These are phyloP conservation scores for Cladosporium velox DNA, from an alignment of 2,329 filamentous ascomycete species.

Conservation along the genomic window DNA sequence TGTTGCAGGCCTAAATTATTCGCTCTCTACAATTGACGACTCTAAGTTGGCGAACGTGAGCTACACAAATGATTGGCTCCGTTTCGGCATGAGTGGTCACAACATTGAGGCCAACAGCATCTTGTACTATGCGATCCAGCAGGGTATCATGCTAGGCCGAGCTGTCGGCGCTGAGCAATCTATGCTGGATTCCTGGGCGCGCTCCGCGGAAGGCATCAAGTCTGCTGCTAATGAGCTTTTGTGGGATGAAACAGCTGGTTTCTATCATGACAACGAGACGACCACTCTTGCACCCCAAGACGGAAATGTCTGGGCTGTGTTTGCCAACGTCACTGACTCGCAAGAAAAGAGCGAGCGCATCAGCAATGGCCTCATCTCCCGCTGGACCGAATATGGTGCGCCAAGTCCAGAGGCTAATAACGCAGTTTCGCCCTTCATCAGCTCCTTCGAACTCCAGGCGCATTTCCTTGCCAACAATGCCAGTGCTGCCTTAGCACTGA, in stretches of 20 bases:
- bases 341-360: slow-evolving; percentile 34
- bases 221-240: slow-evolving; percentile 41
- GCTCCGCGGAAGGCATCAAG: slow-evolving; percentile 45
- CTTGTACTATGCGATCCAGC: slow-evolving; percentile 54
- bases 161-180: slow-evolving; percentile 48
- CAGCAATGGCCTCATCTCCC: slow-evolving; percentile 41
- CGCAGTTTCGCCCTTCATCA: slow-evolving; percentile 47
- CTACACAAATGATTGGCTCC: slow-evolving; percentile 47
- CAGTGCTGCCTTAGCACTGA: slow-evolving; percentile 46
- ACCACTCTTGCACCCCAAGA: slow-evolving; percentile 56
- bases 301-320: slow-evolving; percentile 47
- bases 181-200: slow-evolving; percentile 46
- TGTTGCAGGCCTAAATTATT: slow-evolving; percentile 47
- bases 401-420: slow-evolving; percentile 45
- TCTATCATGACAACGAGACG: slow-evolving; percentile 44
- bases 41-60: slow-evolving; percentile 50
- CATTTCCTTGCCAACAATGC: slow-evolving; percentile 45
- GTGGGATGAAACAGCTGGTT: slow-evolving; percentile 33
- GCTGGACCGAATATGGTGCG: slow-evolving; percentile 51
- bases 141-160: slow-evolving; percentile 53
- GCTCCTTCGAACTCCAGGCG: slow-evolving; percentile 47
- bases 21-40: slow-evolving; percentile 24
- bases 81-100: slow-evolving; percentile 53
- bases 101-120: slow-evolving; percentile 51
- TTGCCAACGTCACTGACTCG: slow-evolving; percentile 37